phyloP scores from a whole-genome alignment of 441 rosid genomes.

The Aleurites moluccanus region DNA sequence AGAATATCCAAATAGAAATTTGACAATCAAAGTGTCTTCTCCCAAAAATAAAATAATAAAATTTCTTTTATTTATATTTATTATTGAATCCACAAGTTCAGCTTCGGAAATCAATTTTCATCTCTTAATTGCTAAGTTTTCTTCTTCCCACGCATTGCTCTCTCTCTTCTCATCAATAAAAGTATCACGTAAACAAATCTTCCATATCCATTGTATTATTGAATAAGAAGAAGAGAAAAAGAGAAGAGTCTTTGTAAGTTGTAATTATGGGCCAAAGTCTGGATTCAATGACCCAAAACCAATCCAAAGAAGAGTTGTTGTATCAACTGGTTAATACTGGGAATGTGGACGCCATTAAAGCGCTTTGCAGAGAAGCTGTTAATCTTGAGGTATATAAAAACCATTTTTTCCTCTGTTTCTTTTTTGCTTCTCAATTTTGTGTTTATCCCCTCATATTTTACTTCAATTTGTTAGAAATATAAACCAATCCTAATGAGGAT shows the following conservation, averaged over 20 bases:
- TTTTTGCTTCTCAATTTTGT: not conserved
- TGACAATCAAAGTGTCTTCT: no score
- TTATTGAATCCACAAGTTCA: not conserved
- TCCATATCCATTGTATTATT: not conserved
- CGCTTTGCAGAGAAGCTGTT: constrained; percentile 47
- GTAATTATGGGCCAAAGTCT: constrained; percentile 43
- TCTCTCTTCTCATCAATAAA: not conserved
- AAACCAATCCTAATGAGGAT: not conserved
- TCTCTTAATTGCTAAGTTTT: constrained; percentile 18
- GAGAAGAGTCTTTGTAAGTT: not conserved
- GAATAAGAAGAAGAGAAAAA: not conserved
- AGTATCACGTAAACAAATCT: not conserved
- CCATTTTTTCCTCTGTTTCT: not conserved
- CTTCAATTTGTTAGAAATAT: not conserved
- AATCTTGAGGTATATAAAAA: constrained; percentile 48
- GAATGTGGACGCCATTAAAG: constrained; percentile 44
- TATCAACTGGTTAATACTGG: constrained; percentile 39
- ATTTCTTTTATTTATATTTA: no score
- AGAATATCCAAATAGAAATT: no score
- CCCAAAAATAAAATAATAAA: no score
- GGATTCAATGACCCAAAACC: constrained; percentile 41
- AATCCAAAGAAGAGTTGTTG: constrained; percentile 53
- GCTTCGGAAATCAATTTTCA: not conserved
- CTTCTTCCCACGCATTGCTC: not conserved
- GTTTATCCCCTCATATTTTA: not conserved